Percentiles rank a stretch among this genome's conserved stretches.
Evolutionary conservation across 805 yeast species (phyloP).

Genomic region (Blastobotrys terrestris): DNA sequence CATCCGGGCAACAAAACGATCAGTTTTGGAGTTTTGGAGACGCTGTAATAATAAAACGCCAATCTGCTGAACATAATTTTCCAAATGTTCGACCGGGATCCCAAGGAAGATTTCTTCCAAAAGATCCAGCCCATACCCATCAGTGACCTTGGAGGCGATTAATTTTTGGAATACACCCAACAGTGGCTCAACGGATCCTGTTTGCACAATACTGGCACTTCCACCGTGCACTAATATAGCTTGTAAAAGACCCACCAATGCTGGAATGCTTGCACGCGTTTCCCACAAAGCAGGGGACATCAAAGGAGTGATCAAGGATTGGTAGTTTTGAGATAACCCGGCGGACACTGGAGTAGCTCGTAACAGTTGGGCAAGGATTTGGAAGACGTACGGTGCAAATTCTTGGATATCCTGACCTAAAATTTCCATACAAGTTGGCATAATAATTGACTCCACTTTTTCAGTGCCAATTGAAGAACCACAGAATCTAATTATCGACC

Average conservation of each 20-base stretch:
- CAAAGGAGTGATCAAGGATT: slow-evolving; percentile 68
- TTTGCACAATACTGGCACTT: slow-evolving; percentile 34
- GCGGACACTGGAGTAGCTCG: slow-evolving; percentile 42
- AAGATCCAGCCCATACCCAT: slow-evolving; percentile 77
- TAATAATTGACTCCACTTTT: slow-evolving; percentile 43
- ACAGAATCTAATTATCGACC: slow-evolving; percentile 58
- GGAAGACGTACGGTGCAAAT: slow-evolving; percentile 89
- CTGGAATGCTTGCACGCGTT: slow-evolving; percentile 86
- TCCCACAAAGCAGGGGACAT: slow-evolving; percentile 94
- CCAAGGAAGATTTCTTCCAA: slow-evolving; percentile 59
- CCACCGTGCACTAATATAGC: slow-evolving; percentile 50
- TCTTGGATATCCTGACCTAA: slow-evolving; percentile 86
- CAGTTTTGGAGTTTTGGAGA: slow-evolving; percentile 75
- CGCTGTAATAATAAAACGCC: slow-evolving; percentile 73
- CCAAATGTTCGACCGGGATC: slow-evolving; percentile 45
- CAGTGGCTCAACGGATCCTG: slow-evolving; percentile 57
- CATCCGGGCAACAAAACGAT: slow-evolving; percentile 67
- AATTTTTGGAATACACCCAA: slow-evolving; percentile 95
- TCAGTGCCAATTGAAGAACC: slow-evolving; percentile 25
- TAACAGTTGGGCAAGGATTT: slow-evolving; percentile 72
- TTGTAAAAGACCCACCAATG: slow-evolving; percentile 71
- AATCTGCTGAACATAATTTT: slow-evolving; percentile 59
- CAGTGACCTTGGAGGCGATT: slow-evolving; percentile 77
- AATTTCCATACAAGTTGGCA: slow-evolving; percentile 62
- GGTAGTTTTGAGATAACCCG: slow-evolving; percentile 58